phyloP scores from a whole-genome alignment of 2,329 filamentous ascomycete genomes.

The Trichoderma semiorbis region DNA sequence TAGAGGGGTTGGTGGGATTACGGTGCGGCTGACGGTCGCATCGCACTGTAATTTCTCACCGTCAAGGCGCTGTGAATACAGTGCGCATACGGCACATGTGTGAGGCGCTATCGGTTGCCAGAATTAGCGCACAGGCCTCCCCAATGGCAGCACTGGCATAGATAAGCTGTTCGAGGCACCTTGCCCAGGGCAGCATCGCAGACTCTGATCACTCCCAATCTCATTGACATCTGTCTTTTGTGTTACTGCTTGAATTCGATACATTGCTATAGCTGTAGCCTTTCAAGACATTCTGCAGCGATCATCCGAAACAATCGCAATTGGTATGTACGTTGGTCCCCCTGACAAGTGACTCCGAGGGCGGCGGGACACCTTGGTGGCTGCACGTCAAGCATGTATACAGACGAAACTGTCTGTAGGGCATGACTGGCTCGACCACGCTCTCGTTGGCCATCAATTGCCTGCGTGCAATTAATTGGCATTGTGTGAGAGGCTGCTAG shows the following conservation, averaged over 20 bases:
- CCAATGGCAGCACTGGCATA: slow-evolving; percentile 14
- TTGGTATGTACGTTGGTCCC: slow-evolving; percentile 3
- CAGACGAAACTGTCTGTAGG: background rate
- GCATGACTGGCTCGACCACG: background rate
- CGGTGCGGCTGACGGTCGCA: slow-evolving; percentile 8
- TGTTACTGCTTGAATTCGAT: background rate
- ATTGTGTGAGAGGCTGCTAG: background rate
- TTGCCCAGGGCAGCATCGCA: background rate
- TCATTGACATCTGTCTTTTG: background rate
- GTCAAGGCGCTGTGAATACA: background rate
- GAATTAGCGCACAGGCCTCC: slow-evolving; percentile 11
- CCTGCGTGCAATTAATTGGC: background rate
- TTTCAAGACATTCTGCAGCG: background rate
- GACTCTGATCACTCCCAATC: background rate
- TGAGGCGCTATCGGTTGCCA: slow-evolving; percentile 4
- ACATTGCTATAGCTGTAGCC: background rate
- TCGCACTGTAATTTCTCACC: background rate
- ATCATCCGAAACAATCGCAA: background rate
- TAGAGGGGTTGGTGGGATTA: slow-evolving; percentile 13
- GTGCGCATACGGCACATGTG: background rate
- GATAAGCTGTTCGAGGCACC: slow-evolving; percentile 16
- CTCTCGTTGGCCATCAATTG: background rate
- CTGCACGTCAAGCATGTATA: background rate
- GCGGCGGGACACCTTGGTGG: background rate
- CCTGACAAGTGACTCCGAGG: background rate